These are phyloP conservation scores for Asterochloris sp. DNA, from an alignment of 139 green algal species.

Conservation along the genomic window DNA sequence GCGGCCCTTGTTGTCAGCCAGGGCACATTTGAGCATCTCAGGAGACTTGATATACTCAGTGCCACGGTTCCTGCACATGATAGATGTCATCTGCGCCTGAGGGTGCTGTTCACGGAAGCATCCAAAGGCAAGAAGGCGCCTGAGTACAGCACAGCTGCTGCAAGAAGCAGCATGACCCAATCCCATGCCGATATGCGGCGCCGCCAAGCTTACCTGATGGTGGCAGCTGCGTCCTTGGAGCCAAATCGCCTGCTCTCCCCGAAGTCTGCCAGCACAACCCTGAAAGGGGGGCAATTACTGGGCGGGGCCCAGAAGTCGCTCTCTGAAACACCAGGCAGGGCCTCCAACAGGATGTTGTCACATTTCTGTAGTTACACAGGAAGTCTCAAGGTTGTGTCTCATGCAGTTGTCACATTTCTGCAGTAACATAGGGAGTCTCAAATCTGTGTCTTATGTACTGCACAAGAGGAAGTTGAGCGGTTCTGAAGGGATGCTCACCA, in stretches of 20 bases:
- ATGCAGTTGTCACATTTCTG: constrained; percentile 88
- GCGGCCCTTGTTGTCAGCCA: constrained; percentile 18
- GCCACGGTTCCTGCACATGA: constrained; percentile 41
- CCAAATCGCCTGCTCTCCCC: constrained; percentile 60
- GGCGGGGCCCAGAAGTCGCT: constrained; percentile 53
- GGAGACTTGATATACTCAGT: constrained; percentile 82
- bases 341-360: constrained; percentile 78
- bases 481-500: not conserved
- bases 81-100: not conserved
- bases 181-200: too few species aligned
- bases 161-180: not conserved
- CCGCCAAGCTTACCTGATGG: not conserved
- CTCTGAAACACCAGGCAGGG: constrained; percentile 48
- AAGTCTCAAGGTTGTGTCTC: too few species aligned
- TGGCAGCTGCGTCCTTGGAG: not conserved
- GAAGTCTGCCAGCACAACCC: constrained; percentile 71
- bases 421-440: too few species aligned
- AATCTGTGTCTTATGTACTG: too few species aligned
- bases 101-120: not conserved
- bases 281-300: constrained; percentile 4
- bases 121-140: not conserved
- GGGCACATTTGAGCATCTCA: constrained; percentile 78
- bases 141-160: not conserved
- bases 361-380: constrained; percentile 54
- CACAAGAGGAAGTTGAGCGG: too few species aligned